Base-by-base conservation (phyloP, 257 asterid species). In the Ballota nigra region DNA sequence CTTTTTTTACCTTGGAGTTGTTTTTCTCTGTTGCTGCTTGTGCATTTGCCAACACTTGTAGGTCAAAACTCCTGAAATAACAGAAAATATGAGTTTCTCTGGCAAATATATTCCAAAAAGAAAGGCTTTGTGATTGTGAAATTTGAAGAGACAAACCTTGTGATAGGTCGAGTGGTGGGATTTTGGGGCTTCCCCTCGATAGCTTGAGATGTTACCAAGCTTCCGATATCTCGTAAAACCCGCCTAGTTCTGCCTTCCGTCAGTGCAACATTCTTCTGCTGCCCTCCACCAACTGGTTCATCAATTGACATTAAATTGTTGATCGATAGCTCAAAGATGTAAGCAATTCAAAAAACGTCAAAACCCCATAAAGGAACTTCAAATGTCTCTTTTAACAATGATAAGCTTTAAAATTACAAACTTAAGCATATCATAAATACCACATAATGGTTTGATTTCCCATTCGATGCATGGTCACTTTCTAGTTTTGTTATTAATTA, bases 191-290 rank as follows among this genome's bases (percentile, higher is more conserved):
- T 85, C 33, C 71, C 66, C 57, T 61, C 86, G 65, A 71, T 79
- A 55, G 75, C 77, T 56, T 78, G 83, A 33, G 71, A 83, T 61
- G 55, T 75, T 3, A 31, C 88, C 6, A 92, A 73, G 69, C 89
- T 92, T 34, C 98, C 98, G n/a, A 92, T 92, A 57, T 92, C 98
- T 68, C 86, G 45, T 0, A 92, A 75, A 67, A 75, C 94, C 1
- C 89, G 84, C 71, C 96, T 80, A 28, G 74, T 80, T 79, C 85
- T 74, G 38, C 74, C 91, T 52, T 85, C 90, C 23, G 53, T n/a
- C n/a, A n/a, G n/a, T n/a, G n/a, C 84, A 24, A 15, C 88, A 58
- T 78, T 80, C 78, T 84, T 89, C 76, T 55, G 81, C 77, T 83
- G 85, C 29, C 72, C 95, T 33, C 76, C 86, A 60, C 74, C 95